These are phyloP conservation scores for Saturnispora silvae DNA, from an alignment of 805 yeast genomes.

Conservation along the genomic window DNA sequence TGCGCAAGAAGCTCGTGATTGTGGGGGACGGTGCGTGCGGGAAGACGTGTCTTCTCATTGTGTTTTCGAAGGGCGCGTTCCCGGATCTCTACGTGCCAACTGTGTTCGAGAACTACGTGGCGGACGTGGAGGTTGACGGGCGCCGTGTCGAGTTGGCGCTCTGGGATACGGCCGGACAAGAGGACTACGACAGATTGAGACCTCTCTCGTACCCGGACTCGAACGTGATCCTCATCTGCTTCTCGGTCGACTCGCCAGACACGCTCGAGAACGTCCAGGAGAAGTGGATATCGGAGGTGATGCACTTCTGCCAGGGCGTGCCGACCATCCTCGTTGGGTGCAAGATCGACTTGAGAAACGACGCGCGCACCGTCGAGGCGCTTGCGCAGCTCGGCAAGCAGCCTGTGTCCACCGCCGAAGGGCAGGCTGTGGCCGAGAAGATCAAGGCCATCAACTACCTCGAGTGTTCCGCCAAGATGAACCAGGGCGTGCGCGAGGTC, in stretches of 20 bases:
- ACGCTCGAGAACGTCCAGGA: slow-evolving; percentile 89
- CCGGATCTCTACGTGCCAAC: slow-evolving; percentile 95
- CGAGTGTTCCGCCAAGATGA: slow-evolving; percentile 89
- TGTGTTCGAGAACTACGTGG: slow-evolving; percentile 94
- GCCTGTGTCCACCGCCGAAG: slow-evolving; percentile 76
- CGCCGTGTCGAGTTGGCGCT: slow-evolving; percentile 87
- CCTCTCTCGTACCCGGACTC: slow-evolving; percentile 90
- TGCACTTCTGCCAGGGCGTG: slow-evolving; percentile 89
- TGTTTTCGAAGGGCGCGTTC: slow-evolving; percentile 77
- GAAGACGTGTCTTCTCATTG: slow-evolving; percentile 84
- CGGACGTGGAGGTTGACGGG: slow-evolving; percentile 88
- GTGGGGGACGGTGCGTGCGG: slow-evolving; percentile 99
- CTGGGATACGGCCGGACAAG: slow-evolving; percentile 99
- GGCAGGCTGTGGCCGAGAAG: slow-evolving; percentile 77
- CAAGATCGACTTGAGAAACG: slow-evolving; percentile 81
- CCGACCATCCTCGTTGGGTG: slow-evolving; percentile 91
- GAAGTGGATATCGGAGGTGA: slow-evolving; percentile 90
- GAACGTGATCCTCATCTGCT: slow-evolving; percentile 83
- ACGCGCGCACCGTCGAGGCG: slow-evolving; percentile 64
- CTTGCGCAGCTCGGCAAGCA: slow-evolving; percentile 65
- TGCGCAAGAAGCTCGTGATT: slow-evolving; percentile 77
- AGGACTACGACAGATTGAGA: slow-evolving; percentile 89
- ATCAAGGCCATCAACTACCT: slow-evolving; percentile 80
- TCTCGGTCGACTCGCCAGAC: slow-evolving; percentile 84
- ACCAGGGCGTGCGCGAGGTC: slow-evolving; percentile 87